These are phyloP conservation scores for Gossypium stocksii DNA, from an alignment of 345 rosid genomes.

Conservation along the genomic window DNA sequence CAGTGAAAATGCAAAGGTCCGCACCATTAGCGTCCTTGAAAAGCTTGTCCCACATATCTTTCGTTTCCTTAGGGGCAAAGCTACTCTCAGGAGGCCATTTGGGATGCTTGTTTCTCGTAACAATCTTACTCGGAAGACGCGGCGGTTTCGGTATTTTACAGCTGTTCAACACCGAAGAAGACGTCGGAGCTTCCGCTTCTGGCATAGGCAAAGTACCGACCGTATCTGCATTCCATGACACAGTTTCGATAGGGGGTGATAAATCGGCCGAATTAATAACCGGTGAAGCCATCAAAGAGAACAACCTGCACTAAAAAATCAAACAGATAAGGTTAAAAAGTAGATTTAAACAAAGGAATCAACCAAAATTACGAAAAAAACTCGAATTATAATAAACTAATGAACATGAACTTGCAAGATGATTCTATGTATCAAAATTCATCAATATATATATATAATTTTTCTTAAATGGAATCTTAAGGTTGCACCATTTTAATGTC, in stretches of 20 bases:
- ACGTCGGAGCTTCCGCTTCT: slow-evolving; percentile 46
- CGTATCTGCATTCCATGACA: slow-evolving; percentile 28
- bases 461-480: background rate
- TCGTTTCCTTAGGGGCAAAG: slow-evolving; percentile 48
- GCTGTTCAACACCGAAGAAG: slow-evolving; percentile 27
- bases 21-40: slow-evolving; percentile 59
- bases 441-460: background rate
- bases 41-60: slow-evolving; percentile 56
- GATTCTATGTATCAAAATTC: background rate
- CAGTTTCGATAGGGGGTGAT: slow-evolving; percentile 29
- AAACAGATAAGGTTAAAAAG: background rate
- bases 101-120: slow-evolving; percentile 19
- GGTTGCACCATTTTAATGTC: background rate
- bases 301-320: background rate
- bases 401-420: background rate
- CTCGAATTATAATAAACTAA: no score
- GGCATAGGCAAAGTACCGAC: slow-evolving; percentile 34
- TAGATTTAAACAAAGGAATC: background rate
- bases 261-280: slow-evolving; percentile 36
- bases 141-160: slow-evolving; percentile 59
- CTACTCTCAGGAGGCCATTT: slow-evolving; percentile 23
- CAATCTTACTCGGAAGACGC: slow-evolving; percentile 40
- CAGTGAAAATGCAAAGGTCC: slow-evolving; percentile 51
- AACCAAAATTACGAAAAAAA: background rate
- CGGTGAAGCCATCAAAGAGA: slow-evolving; percentile 49